Evolutionary conservation across 495 filamentous ascomycete species (phyloP), one percentile per base, ranked within the genome.

Genomic region (Bacidia gigantensis): DNA sequence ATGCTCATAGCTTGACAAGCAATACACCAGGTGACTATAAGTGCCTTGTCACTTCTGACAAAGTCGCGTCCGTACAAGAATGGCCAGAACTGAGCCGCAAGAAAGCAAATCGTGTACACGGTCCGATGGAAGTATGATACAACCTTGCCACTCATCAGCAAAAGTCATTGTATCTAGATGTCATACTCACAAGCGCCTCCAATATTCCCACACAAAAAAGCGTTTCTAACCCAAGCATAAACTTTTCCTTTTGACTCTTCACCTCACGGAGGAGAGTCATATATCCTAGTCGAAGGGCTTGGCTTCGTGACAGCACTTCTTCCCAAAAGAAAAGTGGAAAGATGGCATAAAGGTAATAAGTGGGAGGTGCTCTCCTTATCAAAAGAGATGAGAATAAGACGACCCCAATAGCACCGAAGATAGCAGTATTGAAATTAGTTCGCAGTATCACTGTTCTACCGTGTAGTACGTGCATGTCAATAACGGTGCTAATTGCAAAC

Each of bases 251-350:
- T 32, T 68, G 66, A 0, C 81, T 78, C 43, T 70, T 67, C 26
- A 90, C 68, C 57, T 88, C 75, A 3, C 76, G 75, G 47, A 95
- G 76, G 14, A 97, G 64, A 46, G 77, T 75, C 54, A 74, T 74
- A 40, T 76, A 74, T 9, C 89, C 92, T 54, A 81, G 73, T 43
- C 65, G 56, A 41, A 96, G 60, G 49, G 86, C 80, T 46, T 76
- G 74, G 43, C 89, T 72, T 9, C 87, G 78, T 2, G 85, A 87
- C 63, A 84, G 87, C 0, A 97, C 88, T 59, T 95, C 93, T 62
- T 96, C 89, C 92, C 93, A 99, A 72, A 99, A 96, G 43, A 82
- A 78, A 1, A 92, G 79, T 0, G 93, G 90, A 64, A 97, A 99
- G 57, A 90, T 73, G 3, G 79, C 89, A 62, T 97, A 99, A 22